Evolutionary conservation across 208 protist genomes (phyloP).

Genomic region (Tritrichomonas musculus): DNA sequence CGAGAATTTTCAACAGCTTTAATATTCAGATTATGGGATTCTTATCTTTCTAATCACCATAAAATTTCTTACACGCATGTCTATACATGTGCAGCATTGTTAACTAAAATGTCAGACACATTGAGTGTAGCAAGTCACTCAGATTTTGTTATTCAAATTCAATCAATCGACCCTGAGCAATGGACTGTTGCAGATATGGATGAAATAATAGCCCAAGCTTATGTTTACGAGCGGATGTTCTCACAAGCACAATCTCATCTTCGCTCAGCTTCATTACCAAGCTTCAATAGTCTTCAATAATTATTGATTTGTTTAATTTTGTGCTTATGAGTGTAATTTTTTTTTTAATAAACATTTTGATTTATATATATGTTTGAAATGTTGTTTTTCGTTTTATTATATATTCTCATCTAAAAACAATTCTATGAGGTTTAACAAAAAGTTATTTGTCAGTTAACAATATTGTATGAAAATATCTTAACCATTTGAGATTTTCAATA

Average conservation of each 20-base stretch:
- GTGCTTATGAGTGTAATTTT: too few relatives aligned
- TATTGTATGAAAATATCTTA: too few relatives aligned
- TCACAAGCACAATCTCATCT: background rate
- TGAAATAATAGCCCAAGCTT: background rate
- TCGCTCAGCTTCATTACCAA: too few relatives aligned
- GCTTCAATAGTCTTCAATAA: too few relatives aligned
- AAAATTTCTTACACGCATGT: conserved; percentile 66
- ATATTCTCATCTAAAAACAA: too few relatives aligned
- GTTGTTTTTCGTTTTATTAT: too few relatives aligned
- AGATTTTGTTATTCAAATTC: background rate
- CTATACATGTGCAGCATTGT: conserved; percentile 68
- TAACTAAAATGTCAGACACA: conserved; percentile 37
- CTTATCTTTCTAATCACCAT: conserved; percentile 68
- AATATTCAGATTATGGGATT: conserved; percentile 68
- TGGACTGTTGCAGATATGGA: background rate
- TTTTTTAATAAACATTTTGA: too few relatives aligned
- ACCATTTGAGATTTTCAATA: too few relatives aligned
- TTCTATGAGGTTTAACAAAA: too few relatives aligned
- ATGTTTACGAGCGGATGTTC: conserved; percentile 2
- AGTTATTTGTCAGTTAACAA: too few relatives aligned
- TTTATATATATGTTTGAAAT: too few relatives aligned
- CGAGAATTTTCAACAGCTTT: conserved; percentile 68
- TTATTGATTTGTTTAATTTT: too few relatives aligned
- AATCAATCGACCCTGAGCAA: background rate
- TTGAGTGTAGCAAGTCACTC: background rate